Evolutionary conservation across 164 flowering plant species (phyloP).

Genomic region (Vitis riparia): DNA sequence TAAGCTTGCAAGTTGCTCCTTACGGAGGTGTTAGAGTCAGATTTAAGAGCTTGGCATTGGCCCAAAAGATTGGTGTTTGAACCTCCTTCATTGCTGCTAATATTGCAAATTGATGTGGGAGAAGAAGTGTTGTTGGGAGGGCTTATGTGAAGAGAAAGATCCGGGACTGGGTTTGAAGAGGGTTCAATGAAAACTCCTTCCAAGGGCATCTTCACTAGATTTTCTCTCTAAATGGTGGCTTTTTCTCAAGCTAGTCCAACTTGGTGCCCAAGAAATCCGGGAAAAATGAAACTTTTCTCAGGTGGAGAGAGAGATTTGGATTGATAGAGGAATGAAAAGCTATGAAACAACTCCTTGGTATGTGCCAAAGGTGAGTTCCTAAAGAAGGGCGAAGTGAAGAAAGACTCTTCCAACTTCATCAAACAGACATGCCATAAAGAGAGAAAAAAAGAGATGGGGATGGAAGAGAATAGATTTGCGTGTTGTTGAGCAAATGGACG

Average conservation of each 20-base stretch:
- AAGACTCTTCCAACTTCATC: conserved; percentile 16
- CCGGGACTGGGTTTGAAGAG: conserved; percentile 41
- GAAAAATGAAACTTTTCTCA: neutral
- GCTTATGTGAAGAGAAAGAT: conserved; percentile 72
- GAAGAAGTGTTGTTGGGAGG: conserved; percentile 43
- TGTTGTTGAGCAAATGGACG: conserved; percentile 13
- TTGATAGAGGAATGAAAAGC: conserved; percentile 3
- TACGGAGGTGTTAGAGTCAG: conserved; percentile 17
- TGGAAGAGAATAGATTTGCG: conserved; percentile 15
- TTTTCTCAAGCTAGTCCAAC: conserved; percentile 1
- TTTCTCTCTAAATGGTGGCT: neutral
- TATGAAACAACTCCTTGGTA: conserved; percentile 1
- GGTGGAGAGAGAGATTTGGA: neutral
- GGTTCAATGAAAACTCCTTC: conserved; percentile 45
- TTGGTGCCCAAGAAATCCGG: neutral
- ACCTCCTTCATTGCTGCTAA: conserved; percentile 15
- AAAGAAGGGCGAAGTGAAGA: neutral
- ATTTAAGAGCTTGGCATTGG: conserved; percentile 12
- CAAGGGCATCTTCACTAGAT: conserved; percentile 29
- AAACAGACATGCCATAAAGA: conserved; percentile 30
- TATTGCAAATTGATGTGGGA: conserved; percentile 18
- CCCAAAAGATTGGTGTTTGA: conserved; percentile 16
- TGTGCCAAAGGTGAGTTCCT: neutral
- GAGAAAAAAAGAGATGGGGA: conserved; percentile 17
- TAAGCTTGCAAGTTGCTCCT: conserved; percentile 21